Evolutionary conservation across 1,284 basidiomycete species (phyloP), one percentile per base, ranked within the genome.

Genomic region (Malassezia dermatis): DNA sequence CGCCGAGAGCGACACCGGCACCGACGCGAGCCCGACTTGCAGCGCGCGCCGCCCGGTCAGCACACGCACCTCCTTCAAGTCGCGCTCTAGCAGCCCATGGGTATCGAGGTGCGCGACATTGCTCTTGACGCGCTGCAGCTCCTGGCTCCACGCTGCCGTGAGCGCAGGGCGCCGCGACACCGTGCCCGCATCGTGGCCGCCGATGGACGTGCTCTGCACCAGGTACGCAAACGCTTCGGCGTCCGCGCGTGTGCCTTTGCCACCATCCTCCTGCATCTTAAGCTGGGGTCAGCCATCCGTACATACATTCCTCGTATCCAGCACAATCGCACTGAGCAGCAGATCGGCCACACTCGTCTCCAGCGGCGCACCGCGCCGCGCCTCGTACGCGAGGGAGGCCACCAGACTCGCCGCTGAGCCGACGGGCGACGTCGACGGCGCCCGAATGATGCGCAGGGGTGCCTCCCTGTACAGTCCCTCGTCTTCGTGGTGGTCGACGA

Each of bases 401-500:
- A 67, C 51, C 26, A 67, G 12, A 31, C 62, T 65, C 45, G 57
- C 53, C 17, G 62, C 60, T 30, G 64, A 64, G 15, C 64, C 66
- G 4, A 69, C 62, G 2, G 67, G 65, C 8, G 64, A 53, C n/a
- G 53, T 46, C 30, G 61, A 54, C 1, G 69, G 62, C 28, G 65
- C 48, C 40, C 60, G 55, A 53, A 73, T 48, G 31, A 68, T 59
- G 10, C 70, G 52, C 50, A 71, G 37, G 19, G 53, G 42, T 15
- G 67, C 79, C 31, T 66, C 53, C 5, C 70, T 70, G 71, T 93
- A 82, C 2, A 80, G 76, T 0, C 80, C 80, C 63, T 91, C 90
- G 75, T 96, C 90, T 39, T 81, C 83, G 74, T 98, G 91, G 72
- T 98, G 93, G 74, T 98, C 93, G n/a, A 98, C 77, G 48, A 96